Percentiles rank a stretch among this genome's conserved stretches.
These are phyloP conservation scores for Rhodocollybia butyracea DNA, from an alignment of 768 basidiomycete species.

Conservation along the genomic window DNA sequence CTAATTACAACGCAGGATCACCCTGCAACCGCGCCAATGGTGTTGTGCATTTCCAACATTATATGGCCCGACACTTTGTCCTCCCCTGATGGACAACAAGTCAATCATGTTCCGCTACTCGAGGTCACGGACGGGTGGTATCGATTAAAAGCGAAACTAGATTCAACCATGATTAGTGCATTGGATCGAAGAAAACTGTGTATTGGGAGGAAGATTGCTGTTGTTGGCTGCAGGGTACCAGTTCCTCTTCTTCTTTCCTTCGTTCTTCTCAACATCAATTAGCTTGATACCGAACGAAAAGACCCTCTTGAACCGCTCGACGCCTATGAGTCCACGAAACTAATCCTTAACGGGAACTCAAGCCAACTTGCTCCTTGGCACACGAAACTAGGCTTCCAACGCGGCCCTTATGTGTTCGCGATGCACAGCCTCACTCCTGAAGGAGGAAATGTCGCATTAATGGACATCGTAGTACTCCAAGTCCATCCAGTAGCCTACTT, in stretches of 20 bases:
- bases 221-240: conserved; percentile 71
- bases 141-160: conserved; percentile 70
- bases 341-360: conserved; percentile 80
- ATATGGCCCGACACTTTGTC: conserved; percentile 42
- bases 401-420: conserved; percentile 64
- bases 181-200: conserved; percentile 60
- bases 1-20: conserved; percentile 82
- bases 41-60: conserved; percentile 80
- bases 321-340: conserved; percentile 62
- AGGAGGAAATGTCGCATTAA: conserved; percentile 72
- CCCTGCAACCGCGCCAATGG: conserved; percentile 73
- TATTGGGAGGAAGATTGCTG: conserved; percentile 80
- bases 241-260: not conserved
- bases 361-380: conserved; percentile 88
- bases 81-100: conserved; percentile 33
- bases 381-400: conserved; percentile 77
- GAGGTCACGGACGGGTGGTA: conserved; percentile 99
- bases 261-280: not conserved
- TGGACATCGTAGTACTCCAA: conserved; percentile 74
- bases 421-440: conserved; percentile 76
- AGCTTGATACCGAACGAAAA: conserved; percentile 69
- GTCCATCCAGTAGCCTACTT: conserved; percentile 79
- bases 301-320: conserved; percentile 84
- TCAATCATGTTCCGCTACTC: conserved; percentile 51
- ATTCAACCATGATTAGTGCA: conserved; percentile 70